Percentiles rank a stretch among this genome's conserved stretches.
Evolutionary conservation across 352 stramenopile genomes (phyloP).

Genomic region (Phytophthora pinifolia): DNA sequence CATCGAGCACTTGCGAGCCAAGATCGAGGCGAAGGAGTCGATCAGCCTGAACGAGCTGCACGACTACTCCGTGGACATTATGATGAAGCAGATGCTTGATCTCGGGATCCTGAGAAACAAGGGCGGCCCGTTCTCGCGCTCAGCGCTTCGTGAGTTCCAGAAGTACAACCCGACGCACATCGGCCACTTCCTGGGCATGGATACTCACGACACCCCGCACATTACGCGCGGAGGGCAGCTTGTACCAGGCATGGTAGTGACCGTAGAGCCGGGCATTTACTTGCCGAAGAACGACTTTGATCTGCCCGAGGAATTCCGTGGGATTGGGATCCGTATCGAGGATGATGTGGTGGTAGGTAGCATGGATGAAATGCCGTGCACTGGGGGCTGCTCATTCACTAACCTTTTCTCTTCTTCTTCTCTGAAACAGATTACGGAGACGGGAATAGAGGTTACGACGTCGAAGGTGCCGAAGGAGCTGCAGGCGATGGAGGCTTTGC

Average conservation of each 20-base stretch:
- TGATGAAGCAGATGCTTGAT: constrained; percentile 64
- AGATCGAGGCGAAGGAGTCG: constrained; percentile 46
- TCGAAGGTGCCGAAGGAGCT: constrained; percentile 70
- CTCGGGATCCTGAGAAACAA: constrained; percentile 58
- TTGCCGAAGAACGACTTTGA: constrained; percentile 71
- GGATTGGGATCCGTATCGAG: constrained; percentile 86
- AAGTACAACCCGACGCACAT: constrained; percentile 89
- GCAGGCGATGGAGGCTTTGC: constrained; percentile 62
- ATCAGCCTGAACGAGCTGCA: constrained; percentile 79
- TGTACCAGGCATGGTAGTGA: constrained; percentile 79
- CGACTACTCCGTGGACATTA: constrained; percentile 67
- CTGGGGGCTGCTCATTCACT: not conserved
- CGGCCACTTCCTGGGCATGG: constrained; percentile 83
- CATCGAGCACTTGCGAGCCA: constrained; percentile 46
- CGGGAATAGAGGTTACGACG: constrained; percentile 76
- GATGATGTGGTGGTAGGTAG: constrained; percentile 74
- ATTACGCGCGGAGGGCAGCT: constrained; percentile 59
- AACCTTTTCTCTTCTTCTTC: constrained; percentile 13
- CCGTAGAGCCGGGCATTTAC: constrained; percentile 83
- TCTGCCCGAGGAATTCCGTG: constrained; percentile 72
- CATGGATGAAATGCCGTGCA: not conserved
- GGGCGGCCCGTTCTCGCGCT: constrained; percentile 28
- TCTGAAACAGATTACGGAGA: constrained; percentile 61
- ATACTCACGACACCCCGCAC: constrained; percentile 81
- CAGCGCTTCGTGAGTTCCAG: constrained; percentile 58